Percentiles rank a stretch among this genome's conserved stretches.
Evolutionary conservation across 495 filamentous ascomycete species (phyloP).

Genomic region (Aspergillus hancockii): DNA sequence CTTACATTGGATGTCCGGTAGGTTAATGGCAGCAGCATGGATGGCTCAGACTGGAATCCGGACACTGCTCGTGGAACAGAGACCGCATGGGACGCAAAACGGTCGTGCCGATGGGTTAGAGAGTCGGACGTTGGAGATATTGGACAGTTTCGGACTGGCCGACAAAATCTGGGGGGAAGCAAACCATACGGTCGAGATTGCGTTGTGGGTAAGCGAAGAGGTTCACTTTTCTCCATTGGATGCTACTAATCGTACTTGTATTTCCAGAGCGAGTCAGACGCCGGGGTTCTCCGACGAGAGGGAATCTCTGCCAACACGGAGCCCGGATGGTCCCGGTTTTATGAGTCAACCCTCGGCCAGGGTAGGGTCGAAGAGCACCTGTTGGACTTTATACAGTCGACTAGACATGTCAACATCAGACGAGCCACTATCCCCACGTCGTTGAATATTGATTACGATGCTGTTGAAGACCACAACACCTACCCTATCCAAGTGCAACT

Average conservation of each 20-base stretch:
- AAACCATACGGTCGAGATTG: constrained; percentile 17
- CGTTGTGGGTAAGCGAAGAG: constrained; percentile 9
- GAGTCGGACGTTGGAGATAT: constrained; percentile 68
- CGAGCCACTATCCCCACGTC: constrained; percentile 3
- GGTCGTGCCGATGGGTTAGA: constrained; percentile 77
- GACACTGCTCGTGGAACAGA: constrained; percentile 57
- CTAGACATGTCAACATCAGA: constrained; percentile 4
- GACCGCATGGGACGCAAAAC: constrained; percentile 41
- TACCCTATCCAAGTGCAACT: constrained; percentile 14
- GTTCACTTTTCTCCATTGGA: background rate
- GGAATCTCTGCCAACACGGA: constrained; percentile 8
- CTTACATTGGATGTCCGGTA: background rate
- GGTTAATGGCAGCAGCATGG: constrained; percentile 59
- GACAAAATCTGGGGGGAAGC: constrained; percentile 33
- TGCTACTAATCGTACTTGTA: background rate
- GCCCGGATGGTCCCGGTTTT: constrained; percentile 13
- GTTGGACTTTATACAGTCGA: background rate
- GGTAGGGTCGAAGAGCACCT: constrained; percentile 10
- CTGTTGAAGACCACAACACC: constrained; percentile 4
- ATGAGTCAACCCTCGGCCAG: constrained; percentile 12
- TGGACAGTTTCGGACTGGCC: constrained; percentile 66
- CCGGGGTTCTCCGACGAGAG: constrained; percentile 6
- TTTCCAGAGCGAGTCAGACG: background rate
- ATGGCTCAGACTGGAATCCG: constrained; percentile 47
- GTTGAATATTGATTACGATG: constrained; percentile 1